These are phyloP conservation scores for Beauveria rudraprayagi DNA, from an alignment of 2,329 filamentous ascomycete genomes.

Conservation along the genomic window DNA sequence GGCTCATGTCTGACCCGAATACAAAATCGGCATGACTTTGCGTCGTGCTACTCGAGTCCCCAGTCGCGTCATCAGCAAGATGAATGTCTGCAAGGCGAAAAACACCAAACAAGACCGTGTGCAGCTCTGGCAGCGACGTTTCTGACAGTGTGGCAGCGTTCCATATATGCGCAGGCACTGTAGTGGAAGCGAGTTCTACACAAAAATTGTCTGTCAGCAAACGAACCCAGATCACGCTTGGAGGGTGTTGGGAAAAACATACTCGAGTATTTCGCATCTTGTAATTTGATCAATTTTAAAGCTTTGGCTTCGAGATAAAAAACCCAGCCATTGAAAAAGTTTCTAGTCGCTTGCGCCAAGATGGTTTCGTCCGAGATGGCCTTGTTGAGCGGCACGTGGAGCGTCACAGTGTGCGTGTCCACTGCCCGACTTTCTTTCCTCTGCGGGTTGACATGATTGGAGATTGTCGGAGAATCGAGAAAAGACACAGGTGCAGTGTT, in stretches of 20 bases:
- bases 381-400: constrained; percentile 14
- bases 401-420: constrained; percentile 19
- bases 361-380: constrained; percentile 19
- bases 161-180: constrained; percentile 15
- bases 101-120: constrained; percentile 19
- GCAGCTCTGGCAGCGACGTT: constrained; percentile 12
- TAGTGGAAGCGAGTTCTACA: neutral
- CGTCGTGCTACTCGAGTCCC: neutral
- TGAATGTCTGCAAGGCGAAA: constrained; percentile 21
- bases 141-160: constrained; percentile 15
- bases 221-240: neutral
- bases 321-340: constrained; percentile 24
- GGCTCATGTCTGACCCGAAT: constrained; percentile 19
- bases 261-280: neutral
- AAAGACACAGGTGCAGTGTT: neutral
- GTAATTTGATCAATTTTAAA: neutral
- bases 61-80: neutral
- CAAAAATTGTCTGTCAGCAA: neutral
- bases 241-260: neutral
- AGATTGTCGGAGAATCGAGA: neutral
- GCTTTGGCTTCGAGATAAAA: constrained; percentile 19
- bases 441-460: constrained; percentile 19
- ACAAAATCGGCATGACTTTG: constrained; percentile 23
- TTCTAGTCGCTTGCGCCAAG: constrained; percentile 21
- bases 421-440: constrained; percentile 11